phyloP scores from a whole-genome alignment of 2,329 filamentous ascomycete species.

The Cordyceps cateniannulata region DNA sequence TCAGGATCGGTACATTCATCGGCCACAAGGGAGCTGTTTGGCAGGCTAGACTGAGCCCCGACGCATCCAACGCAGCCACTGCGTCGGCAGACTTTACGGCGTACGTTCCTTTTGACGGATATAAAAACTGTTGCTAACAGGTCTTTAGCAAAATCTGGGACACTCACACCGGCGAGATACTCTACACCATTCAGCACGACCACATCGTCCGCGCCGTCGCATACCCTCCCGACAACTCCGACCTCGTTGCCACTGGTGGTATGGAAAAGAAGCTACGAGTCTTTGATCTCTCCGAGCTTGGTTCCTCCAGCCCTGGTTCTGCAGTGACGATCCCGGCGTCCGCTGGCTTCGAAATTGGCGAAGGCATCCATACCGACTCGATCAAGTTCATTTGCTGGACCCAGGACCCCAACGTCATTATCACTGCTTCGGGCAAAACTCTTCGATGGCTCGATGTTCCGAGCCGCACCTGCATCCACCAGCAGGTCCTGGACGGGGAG shows the following conservation, averaged over 20 bases:
- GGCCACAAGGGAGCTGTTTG: slow-evolving; percentile 98
- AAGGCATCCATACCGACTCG: slow-evolving; percentile 72
- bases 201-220: slow-evolving; percentile 94
- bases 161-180: slow-evolving; percentile 83
- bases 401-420: slow-evolving; percentile 76
- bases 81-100: slow-evolving; percentile 94
- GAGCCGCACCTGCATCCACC: slow-evolving; percentile 65
- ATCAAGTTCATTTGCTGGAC: slow-evolving; percentile 98
- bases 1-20: slow-evolving; percentile 95
- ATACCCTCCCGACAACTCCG: slow-evolving; percentile 73
- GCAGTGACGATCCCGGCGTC: slow-evolving; percentile 50
- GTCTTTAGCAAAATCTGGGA: slow-evolving; percentile 86
- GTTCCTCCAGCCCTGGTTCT: slow-evolving; percentile 31
- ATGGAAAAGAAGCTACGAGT: slow-evolving; percentile 95
- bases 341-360: slow-evolving; percentile 77
- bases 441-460: slow-evolving; percentile 93
- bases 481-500: slow-evolving; percentile 72
- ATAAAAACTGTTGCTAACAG: slow-evolving; percentile 22
- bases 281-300: slow-evolving; percentile 70
- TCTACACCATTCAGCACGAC: slow-evolving; percentile 81
- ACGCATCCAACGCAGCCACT: slow-evolving; percentile 83
- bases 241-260: slow-evolving; percentile 87
- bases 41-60: slow-evolving; percentile 85
- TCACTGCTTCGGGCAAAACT: slow-evolving; percentile 87
- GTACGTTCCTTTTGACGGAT: slow-evolving; percentile 41